Base-by-base conservation (phyloP, 352 stramenopile species). In the Aphanomyces stellatus region DNA sequence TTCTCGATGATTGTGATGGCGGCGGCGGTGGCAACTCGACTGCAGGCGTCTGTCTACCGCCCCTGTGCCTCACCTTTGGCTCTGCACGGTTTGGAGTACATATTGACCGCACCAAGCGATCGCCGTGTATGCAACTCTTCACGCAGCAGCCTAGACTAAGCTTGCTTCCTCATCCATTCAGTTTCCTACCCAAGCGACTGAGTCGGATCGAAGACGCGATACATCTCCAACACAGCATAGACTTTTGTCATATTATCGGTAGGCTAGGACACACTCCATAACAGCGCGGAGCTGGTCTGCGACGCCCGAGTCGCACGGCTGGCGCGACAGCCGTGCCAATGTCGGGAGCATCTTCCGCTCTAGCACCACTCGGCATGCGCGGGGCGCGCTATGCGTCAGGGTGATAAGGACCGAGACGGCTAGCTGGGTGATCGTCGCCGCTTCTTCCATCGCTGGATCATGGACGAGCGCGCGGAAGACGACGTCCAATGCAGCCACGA, bases 81-180 rank as follows among this genome's bases (percentile, higher is more conserved):
- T 51, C 49, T 67, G 60, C 60, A 43, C 60, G 60, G 60, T 67
- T 67, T 67, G 60, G 60, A 67, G 60, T 25, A 48, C 43, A 57
- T 57, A 27, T 67, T 53, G 37, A 34, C n/a, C n/a, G n/a, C n/a
- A n/a, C n/a, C n/a, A n/a, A n/a, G n/a, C n/a, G n/a, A n/a, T 17
- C n/a, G 5, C 17, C 17, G 42, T 67, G 60, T 24, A 57, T 40
- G 43, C 22, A 17, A 35, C 60, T 67, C 60, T 67, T 67, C 60
- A 67, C 60, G 60, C 60, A 67, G 41, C 19, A 22, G 60, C 60
- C 60, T 8, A 67, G 10, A 67, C 40, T 17, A 41, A 67, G 60
- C 60, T 67, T 41, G 41, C 41, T 59, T 67, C 60, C 42, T 67
- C 60, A 57, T 67, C 60, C 49, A 31, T 28, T 19, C 34, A 59